A percentile compares a stretch with the other conserved stretches of the same genome.
Conservation (phyloP, 2,329 filamentous ascomycete species). For the Pseudogymnoascus sp. region DNA sequence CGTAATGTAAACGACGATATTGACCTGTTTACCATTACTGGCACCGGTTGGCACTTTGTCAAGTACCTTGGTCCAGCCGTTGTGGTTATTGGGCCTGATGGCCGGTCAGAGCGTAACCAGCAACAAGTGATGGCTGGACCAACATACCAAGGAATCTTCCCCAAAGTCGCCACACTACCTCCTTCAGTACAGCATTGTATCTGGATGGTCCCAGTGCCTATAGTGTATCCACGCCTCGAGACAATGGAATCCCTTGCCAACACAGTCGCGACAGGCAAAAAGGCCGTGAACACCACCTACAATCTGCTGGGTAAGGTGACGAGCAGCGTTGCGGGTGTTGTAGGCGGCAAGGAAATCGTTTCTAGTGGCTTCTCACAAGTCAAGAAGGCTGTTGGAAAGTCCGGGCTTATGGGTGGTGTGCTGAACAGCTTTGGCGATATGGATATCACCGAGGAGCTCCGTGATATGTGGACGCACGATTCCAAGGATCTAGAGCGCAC, state of each 20-base stretch:
- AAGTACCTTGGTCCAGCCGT: conserved; percentile 92
- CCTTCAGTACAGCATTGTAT: conserved; percentile 93
- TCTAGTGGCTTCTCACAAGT: conserved; percentile 88
- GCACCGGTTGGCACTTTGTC: conserved; percentile 97
- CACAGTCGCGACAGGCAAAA: conserved; percentile 90
- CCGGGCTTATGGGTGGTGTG: conserved; percentile 89
- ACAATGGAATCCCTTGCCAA: conserved; percentile 85
- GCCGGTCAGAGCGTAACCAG: conserved; percentile 82
- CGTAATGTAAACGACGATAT: conserved; percentile 80
- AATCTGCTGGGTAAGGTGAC: conserved; percentile 94
- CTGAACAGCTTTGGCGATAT: conserved; percentile 95
- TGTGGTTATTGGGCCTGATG: conserved; percentile 82
- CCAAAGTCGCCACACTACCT: conserved; percentile 84
- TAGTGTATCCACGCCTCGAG: conserved; percentile 86
- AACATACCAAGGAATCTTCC: conserved; percentile 95
- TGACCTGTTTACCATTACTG: conserved; percentile 93
- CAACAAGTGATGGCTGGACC: conserved; percentile 90
- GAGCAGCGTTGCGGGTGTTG: conserved; percentile 87
- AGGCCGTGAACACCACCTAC: conserved; percentile 91
- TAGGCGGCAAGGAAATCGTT: conserved; percentile 89
- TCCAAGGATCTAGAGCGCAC: conserved; percentile 95
- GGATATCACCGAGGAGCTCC: conserved; percentile 85
- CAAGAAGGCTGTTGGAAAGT: conserved; percentile 94
- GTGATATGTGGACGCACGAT: conserved; percentile 97
- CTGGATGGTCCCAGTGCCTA: conserved; percentile 87